Percentiles rank a stretch among this genome's conserved stretches.
Evolutionary conservation across 139 green algal genomes (phyloP).

Genomic region (Microglena sp.): DNA sequence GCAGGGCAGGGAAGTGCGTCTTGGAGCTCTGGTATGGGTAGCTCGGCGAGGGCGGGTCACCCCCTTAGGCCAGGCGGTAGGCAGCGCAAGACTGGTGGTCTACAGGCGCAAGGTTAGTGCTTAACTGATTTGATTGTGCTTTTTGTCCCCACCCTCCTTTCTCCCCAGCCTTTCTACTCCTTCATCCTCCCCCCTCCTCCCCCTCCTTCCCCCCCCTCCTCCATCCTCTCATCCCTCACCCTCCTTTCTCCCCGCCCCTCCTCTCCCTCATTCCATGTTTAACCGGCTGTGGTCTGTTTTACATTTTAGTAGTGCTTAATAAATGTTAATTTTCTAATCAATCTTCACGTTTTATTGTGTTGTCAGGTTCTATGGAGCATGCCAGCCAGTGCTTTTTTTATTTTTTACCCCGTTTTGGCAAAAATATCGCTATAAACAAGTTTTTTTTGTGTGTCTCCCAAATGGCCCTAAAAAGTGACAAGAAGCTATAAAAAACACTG

Average conservation of each 20-base stretch:
- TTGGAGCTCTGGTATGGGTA: not conserved
- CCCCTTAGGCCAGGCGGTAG: not conserved
- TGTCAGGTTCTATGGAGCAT: not conserved
- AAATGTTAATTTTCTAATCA: not conserved
- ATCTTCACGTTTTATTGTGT: not conserved
- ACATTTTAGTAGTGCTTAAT: not conserved
- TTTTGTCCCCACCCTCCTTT: not conserved
- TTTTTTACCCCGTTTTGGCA: not conserved
- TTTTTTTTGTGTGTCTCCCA: no score
- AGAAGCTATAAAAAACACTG: no score
- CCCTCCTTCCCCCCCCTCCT: not conserved
- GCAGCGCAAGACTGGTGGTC: no score
- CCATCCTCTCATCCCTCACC: not conserved
- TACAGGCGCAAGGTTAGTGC: no score
- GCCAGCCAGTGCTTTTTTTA: not conserved
- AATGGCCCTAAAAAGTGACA: no score
- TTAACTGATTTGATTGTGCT: no score
- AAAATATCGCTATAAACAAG: no score
- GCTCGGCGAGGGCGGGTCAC: not conserved
- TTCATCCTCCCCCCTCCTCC: not conserved
- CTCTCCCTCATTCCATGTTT: not conserved
- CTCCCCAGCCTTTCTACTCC: not conserved
- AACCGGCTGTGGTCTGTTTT: not conserved
- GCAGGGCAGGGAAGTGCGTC: slow-evolving; percentile 3
- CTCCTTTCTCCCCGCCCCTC: not conserved